Percentiles rank a stretch among this genome's conserved stretches.
Conservation (phyloP, 345 rosid genomes). For the Noccaea caerulescens region DNA sequence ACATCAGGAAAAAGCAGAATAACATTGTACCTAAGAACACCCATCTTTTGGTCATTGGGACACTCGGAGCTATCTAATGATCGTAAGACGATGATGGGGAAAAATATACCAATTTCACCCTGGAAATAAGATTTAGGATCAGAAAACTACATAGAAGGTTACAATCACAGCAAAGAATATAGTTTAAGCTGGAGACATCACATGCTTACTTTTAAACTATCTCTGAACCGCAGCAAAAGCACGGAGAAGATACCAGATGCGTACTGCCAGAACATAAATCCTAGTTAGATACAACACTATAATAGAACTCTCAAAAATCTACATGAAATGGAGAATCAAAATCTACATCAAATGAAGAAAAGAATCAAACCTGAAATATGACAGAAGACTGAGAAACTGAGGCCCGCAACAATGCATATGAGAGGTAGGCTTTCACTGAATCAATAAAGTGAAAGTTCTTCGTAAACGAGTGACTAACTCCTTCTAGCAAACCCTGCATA, state of each 20-base stretch:
- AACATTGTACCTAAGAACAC: conserved; percentile 78
- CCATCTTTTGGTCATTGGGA: conserved; percentile 75
- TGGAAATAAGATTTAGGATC: conserved; percentile 45
- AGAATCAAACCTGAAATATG: conserved; percentile 80
- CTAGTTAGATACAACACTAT: conserved; percentile 42
- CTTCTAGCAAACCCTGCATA: conserved; percentile 89
- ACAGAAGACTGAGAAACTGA: conserved; percentile 86
- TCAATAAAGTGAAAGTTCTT: conserved; percentile 96
- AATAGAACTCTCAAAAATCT: conserved; percentile 26
- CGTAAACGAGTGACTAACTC: conserved; percentile 90
- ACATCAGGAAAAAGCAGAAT: conserved; percentile 33
- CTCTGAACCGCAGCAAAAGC: conserved; percentile 87
- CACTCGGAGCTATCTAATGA: conserved; percentile 82
- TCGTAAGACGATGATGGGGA: conserved; percentile 89
- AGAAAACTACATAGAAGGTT: conserved; percentile 10
- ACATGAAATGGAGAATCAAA: conserved; percentile 26
- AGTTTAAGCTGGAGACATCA: conserved; percentile 35
- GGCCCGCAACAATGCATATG: conserved; percentile 94
- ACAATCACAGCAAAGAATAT: conserved; percentile 17
- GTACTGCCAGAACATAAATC: conserved; percentile 66
- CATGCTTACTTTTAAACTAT: conserved; percentile 88
- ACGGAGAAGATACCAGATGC: conserved; percentile 96
- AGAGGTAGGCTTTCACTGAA: conserved; percentile 96
- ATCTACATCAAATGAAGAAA: too few relatives aligned
- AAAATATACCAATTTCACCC: conserved; percentile 97